Evolutionary conservation across 441 rosid genomes (phyloP).

Genomic region (Adansonia gregorii): DNA sequence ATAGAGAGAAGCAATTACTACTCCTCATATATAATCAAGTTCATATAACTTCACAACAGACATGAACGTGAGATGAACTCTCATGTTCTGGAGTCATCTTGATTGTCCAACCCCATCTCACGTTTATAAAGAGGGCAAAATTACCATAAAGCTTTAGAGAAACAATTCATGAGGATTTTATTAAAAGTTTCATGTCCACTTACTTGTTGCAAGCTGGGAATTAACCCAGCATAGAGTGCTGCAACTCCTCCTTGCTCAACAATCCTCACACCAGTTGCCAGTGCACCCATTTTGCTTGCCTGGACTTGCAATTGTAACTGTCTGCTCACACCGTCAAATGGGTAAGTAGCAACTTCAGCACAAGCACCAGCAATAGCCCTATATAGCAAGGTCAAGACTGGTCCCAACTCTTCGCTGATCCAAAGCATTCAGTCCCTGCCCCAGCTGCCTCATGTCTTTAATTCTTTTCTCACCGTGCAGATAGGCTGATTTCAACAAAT

Average conservation of each 20-base stretch:
- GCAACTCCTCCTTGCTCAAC: constrained; percentile 71
- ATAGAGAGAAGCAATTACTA: too few species aligned
- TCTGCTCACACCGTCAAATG: constrained; percentile 81
- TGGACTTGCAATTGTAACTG: constrained; percentile 73
- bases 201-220: constrained; percentile 89
- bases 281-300: constrained; percentile 56
- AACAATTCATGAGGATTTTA: constrained; percentile 1
- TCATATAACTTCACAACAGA: background rate
- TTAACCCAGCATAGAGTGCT: constrained; percentile 80
- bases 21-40: background rate
- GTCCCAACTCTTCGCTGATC: constrained; percentile 77
- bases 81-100: background rate
- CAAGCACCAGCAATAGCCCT: constrained; percentile 87
- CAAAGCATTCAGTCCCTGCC: constrained; percentile 63
- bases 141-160: background rate
- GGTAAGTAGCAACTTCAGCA: constrained; percentile 84
- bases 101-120: background rate
- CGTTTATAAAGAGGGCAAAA: background rate
- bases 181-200: constrained; percentile 23
- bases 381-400: constrained; percentile 67
- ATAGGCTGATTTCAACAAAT: constrained; percentile 70
- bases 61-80: background rate
- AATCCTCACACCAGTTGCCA: constrained; percentile 58
- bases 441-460: constrained; percentile 56
- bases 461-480: constrained; percentile 71